Percentiles rank a stretch among this genome's conserved stretches.
Evolutionary conservation across 2,329 filamentous ascomycete species (phyloP).

Genomic region (Herpotrichia juniperi): DNA sequence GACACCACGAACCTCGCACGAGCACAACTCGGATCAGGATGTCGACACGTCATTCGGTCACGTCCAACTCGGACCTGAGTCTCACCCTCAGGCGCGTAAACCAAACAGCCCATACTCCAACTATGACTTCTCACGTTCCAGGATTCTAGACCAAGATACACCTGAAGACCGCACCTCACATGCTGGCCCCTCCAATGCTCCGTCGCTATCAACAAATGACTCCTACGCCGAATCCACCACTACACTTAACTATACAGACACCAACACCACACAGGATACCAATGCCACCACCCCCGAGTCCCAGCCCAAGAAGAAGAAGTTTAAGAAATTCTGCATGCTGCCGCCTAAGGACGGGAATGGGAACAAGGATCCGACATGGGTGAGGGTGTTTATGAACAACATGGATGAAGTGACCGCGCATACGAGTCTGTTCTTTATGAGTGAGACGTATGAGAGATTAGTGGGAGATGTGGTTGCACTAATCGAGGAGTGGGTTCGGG

Average conservation of each 20-base stretch:
- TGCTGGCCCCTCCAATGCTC: slow-evolving; percentile 1
- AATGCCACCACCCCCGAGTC: slow-evolving; percentile 7
- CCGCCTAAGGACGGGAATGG: slow-evolving; percentile 64
- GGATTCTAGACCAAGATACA: slow-evolving; percentile 31
- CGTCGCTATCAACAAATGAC: slow-evolving; percentile 3
- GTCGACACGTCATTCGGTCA: background rate
- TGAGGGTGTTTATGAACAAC: slow-evolving; percentile 78
- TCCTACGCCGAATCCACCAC: slow-evolving; percentile 23
- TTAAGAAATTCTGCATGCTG: slow-evolving; percentile 80
- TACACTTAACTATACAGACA: too few species aligned
- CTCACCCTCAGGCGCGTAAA: slow-evolving; percentile 3
- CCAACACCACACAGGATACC: slow-evolving; percentile 25
- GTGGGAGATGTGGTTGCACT: slow-evolving; percentile 74
- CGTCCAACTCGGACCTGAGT: slow-evolving; percentile 15
- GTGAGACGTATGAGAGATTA: slow-evolving; percentile 75
- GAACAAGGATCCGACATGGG: slow-evolving; percentile 73
- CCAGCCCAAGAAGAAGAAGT: slow-evolving; percentile 54
- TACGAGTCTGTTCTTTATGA: slow-evolving; percentile 78
- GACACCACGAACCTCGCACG: background rate
- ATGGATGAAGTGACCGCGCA: slow-evolving; percentile 88
- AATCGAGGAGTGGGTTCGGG: slow-evolving; percentile 73
- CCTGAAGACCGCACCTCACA: slow-evolving; percentile 30
- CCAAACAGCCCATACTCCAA: slow-evolving; percentile 24
- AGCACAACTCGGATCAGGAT: background rate
- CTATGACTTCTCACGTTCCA: slow-evolving; percentile 39